Base-by-base conservation (phyloP, 768 basidiomycete genomes). In the Boletus barrowsii region DNA sequence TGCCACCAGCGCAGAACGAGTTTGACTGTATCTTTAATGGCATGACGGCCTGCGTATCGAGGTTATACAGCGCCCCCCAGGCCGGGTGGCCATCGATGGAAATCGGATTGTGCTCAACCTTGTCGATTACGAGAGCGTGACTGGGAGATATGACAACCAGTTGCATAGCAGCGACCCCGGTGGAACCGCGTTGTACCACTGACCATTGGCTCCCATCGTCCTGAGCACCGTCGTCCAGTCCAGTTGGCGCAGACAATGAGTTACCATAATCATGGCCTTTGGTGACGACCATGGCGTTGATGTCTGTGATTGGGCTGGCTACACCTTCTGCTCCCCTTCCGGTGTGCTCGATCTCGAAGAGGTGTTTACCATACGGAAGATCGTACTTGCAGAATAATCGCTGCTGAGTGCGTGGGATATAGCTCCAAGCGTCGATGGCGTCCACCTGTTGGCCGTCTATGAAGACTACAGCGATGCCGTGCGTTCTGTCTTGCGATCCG, bases 1-100 rank as follows among this genome's bases (percentile, higher is more conserved):
- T 78, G 11, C 90, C 90, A 32, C 90, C 87, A 10, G 90, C 90
- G 64, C 90, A 93, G 72, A 93, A 93, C 22, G 90, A 91, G 65
- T 93, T 91, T 5, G 90, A 90, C 61, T 81, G 73, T 69, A 91
- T 77, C 37, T 73, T 62, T 29, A 93, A 74, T 53, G 87, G 83
- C 41, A 69, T 81, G 57, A 87, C 72, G 5, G 76, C 75, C 61
- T 88, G 80, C 11, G 83, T 84, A 29, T 79, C 63, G 42, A 93
- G 73, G 65, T 90, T 82, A 68, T 86, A 91, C 18, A 93, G 68
- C 9, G 85, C 85, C 0, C 77, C 87, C 90, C 90, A 93, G 13
- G 90, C 88, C 15, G 90, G 89, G 63, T 90, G 90, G 0, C 86
- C 85, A 57, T 80, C 70, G 64, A 90, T 75, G 1, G 81, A 80